These are phyloP conservation scores for Urostyla sp. DNA, from an alignment of 73 alveolate species.

Conservation along the genomic window DNA sequence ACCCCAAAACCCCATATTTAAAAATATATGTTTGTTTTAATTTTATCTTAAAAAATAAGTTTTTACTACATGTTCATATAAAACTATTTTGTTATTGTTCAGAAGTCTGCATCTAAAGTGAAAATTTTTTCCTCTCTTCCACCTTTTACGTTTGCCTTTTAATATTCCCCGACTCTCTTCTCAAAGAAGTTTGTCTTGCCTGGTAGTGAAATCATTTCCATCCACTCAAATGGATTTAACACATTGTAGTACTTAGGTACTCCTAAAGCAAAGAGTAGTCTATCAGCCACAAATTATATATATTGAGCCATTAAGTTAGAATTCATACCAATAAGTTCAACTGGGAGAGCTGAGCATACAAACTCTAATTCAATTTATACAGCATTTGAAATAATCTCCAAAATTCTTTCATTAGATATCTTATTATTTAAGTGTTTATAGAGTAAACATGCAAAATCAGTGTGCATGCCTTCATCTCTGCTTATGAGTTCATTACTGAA, in stretches of 20 bases:
- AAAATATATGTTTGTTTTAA: too few species aligned
- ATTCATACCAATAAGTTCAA: slow-evolving; percentile 90
- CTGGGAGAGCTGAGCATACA: slow-evolving; percentile 86
- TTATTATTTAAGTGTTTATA: slow-evolving; percentile 84
- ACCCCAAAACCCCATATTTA: too few species aligned
- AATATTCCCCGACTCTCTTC: slow-evolving; percentile 88
- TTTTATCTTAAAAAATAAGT: too few species aligned
- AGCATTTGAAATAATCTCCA: slow-evolving; percentile 87
- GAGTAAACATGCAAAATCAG: slow-evolving; percentile 96
- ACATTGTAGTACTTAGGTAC: slow-evolving; percentile 79
- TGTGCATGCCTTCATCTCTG: slow-evolving; percentile 97
- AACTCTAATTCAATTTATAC: slow-evolving; percentile 94
- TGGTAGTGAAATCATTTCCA: slow-evolving; percentile 95
- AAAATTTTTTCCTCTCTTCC: slow-evolving; percentile 50
- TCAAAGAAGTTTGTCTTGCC: slow-evolving; percentile 97
- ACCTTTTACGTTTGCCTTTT: slow-evolving; percentile 81
- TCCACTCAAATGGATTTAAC: slow-evolving; percentile 97
- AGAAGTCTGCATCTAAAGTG: slow-evolving; percentile 47
- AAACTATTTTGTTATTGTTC: not conserved
- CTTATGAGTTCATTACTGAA: slow-evolving; percentile 92
- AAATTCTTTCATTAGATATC: slow-evolving; percentile 82
- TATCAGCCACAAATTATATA: slow-evolving; percentile 94
- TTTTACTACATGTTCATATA: not conserved
- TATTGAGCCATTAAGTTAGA: slow-evolving; percentile 86
- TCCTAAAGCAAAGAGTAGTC: slow-evolving; percentile 87